Base-by-base conservation (phyloP, 2,329 filamentous ascomycete genomes). In the Xylariales sp. region DNA sequence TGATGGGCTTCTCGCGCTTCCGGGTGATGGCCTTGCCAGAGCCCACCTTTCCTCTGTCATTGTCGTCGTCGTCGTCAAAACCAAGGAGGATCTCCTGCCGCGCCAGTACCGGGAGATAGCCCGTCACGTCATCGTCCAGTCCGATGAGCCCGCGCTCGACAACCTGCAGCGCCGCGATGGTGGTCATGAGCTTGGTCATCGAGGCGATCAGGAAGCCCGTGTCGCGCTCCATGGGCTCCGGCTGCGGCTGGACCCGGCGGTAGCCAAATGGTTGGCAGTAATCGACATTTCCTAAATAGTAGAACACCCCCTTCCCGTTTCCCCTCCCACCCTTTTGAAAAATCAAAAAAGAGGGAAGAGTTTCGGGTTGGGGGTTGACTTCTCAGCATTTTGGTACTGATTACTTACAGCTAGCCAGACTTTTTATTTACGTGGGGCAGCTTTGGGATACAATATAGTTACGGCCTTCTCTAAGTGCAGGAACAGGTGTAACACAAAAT, bases 81-180 rank as follows among this genome's bases (percentile, higher is more conserved):
- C 65, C 68, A 4, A 53, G 59, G 3, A 77, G 44, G 30, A 77
- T 58, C 10, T 62, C 54, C 31, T 67, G 62, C 3, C 46, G 40
- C 5, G 59, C 63, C 4, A 76, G 56, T 15, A 66, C 66, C 2
- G 69, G 69, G 4, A 74, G 46, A 25, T 68, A 45, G 3, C 37
- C 24, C 0, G 60, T 51, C 0, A 76, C 52, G 46, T 75, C 69
- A 10, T 66, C 66, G 27, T 72, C 67, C 0, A 76, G 55, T 4
- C 47, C 54, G 7, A 74, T 47, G 6, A 65, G 51, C 3, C 67
- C 66, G 5, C 59, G 55, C 29, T 76, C 70, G 27, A 76, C 65
- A 20, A 67, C 56, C 42, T 73, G 69, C 25, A 76, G 50, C 4
- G 60, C 59, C 4, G 65, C 60, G 33, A 76, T 59, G 20, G 62